phyloP scores from a whole-genome alignment of 2,329 filamentous ascomycete species.

The Sporothrix pseudoabietina region DNA sequence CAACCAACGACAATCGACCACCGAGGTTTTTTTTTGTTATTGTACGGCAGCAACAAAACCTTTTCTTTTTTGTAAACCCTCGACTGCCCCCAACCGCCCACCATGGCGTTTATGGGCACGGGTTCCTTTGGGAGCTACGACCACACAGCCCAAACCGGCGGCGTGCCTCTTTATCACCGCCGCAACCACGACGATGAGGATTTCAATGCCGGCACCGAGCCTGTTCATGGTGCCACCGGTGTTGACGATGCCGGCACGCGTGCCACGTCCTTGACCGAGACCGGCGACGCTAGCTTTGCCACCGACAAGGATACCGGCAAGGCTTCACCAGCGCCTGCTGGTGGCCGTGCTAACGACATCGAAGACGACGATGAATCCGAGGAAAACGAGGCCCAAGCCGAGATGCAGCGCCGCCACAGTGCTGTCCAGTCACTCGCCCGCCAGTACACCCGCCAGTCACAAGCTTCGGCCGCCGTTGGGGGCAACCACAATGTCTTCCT shows the following conservation, averaged over 20 bases:
- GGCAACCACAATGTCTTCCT: constrained; percentile 53
- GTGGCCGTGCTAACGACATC: constrained; percentile 25
- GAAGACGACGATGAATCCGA: constrained; percentile 40
- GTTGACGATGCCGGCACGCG: constrained; percentile 42
- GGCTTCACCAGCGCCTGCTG: constrained; percentile 25
- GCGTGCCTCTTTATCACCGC: constrained; percentile 42
- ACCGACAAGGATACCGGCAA: constrained; percentile 38
- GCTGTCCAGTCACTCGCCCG: constrained; percentile 60
- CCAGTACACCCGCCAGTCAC: constrained; percentile 52
- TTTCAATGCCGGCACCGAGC: background rate
- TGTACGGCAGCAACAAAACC: constrained; percentile 1
- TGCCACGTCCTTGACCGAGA: constrained; percentile 45
- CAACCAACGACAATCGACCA: background rate
- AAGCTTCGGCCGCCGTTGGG: constrained; percentile 34
- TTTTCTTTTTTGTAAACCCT: no score
- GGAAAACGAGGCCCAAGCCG: constrained; percentile 46
- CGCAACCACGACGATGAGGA: constrained; percentile 39
- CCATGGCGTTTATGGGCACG: constrained; percentile 48
- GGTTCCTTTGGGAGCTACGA: constrained; percentile 53
- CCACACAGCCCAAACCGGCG: constrained; percentile 49
- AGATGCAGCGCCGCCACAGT: constrained; percentile 55
- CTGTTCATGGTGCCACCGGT: constrained; percentile 18
- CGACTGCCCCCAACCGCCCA: background rate
- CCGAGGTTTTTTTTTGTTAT: background rate
- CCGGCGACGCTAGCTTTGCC: constrained; percentile 38